Percentiles rank a stretch among this genome's conserved stretches.
These are phyloP conservation scores for Plasmodium knowlesi DNA, from an alignment of 169 alveolate species.

Conservation along the genomic window DNA sequence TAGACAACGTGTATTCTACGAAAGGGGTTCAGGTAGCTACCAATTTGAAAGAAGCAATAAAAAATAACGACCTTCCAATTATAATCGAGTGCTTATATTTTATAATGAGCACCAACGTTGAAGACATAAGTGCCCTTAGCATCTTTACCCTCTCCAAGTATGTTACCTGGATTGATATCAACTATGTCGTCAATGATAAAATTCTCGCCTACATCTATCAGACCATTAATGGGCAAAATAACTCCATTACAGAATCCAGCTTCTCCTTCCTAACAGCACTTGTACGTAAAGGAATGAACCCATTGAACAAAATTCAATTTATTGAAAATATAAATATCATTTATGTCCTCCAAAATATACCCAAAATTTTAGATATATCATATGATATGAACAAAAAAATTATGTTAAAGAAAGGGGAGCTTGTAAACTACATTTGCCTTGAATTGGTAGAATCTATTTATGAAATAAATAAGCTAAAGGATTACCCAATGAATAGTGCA, in stretches of 20 bases:
- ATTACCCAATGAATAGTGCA: constrained; percentile 16
- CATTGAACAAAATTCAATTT: constrained; percentile 64
- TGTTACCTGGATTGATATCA: constrained; percentile 68
- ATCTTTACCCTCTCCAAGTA: constrained; percentile 62
- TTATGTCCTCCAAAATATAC: constrained; percentile 17
- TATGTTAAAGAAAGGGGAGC: constrained; percentile 59
- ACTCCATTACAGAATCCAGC: constrained; percentile 30
- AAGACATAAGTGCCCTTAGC: constrained; percentile 5
- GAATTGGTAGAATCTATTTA: constrained; percentile 52
- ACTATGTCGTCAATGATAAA: constrained; percentile 66
- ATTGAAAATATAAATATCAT: constrained; percentile 54
- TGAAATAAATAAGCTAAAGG: constrained; percentile 51
- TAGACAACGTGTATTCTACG: constrained; percentile 43
- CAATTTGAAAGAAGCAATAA: constrained; percentile 47
- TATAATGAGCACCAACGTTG: constrained; percentile 51
- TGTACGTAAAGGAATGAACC: constrained; percentile 63
- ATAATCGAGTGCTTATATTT: constrained; percentile 64
- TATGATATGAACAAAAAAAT: constrained; percentile 50
- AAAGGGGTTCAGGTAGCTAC: constrained; percentile 42
- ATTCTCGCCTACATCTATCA: constrained; percentile 34
- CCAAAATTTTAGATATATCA: constrained; percentile 21
- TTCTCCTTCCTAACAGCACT: constrained; percentile 31
- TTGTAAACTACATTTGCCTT: constrained; percentile 39
- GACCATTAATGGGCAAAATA: constrained; percentile 6
- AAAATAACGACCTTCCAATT: constrained; percentile 57